Base-by-base conservation (phyloP, 1,284 basidiomycete species). In the Irpex sp. region DNA sequence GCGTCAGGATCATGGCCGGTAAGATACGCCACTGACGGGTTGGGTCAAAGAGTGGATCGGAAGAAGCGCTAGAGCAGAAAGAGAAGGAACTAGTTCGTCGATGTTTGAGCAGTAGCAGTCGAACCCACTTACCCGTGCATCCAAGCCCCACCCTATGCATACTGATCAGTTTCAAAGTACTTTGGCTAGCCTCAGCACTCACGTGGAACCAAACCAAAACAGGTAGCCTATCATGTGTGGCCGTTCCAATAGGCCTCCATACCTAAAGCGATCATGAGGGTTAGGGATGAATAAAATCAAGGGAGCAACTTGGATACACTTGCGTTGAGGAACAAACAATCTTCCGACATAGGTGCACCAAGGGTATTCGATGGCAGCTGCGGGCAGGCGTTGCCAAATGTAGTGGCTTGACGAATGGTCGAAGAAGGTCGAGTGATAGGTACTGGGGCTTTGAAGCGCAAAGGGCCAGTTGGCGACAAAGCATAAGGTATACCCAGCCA, bases 401-500 rank as follows among this genome's bases (percentile, higher is more conserved):
- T 66, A 4, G 79, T 78, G 1, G 86, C 84, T 66, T 82, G 71
- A 51, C 78, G 73, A 2, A 83, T 63, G 0, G 65, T 72, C 4
- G 37, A 57, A 4, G 68, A 72, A 4, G 76, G 67, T 7, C 68
- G 70, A 7, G 71, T 72, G 69, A 88, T 82, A 1, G 85, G 74
- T 0, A 82, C 74, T 1, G 90, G 89, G 31, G 84, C 80, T 65
- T 81, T 83, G 76, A 88, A 88, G 5, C 87, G 80, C 19, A 85
- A 74, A 4, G 65, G 35, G 0, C 84, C 84, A 4, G 82, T 68
- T 0, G 87, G 89, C 21, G 88, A 79, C 63, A 83, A 74, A 15
- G 86, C 88, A 66, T 83, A 92, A 0, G 87, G 89, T 54, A 93
- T 84, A 1, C 88, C 88, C 2, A 89, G 76, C 80, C 83, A 87